Evolutionary conservation across 2,329 filamentous ascomycete species (phyloP).

Genomic region (Sporothrix dimorphospora): DNA sequence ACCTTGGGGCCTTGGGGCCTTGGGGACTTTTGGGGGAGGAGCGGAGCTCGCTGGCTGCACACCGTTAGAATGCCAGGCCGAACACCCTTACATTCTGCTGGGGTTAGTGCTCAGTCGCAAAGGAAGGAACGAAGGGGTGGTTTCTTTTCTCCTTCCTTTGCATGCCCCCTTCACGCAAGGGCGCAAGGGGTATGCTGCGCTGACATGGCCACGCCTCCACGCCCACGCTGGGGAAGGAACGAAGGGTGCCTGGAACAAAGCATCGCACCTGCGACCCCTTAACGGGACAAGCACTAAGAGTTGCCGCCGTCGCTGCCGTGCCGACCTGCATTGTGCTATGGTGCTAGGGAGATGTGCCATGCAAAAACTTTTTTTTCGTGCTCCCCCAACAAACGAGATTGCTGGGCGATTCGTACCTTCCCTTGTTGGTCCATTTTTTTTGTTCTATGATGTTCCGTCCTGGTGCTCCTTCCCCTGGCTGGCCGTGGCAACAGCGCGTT

Average conservation of each 20-base stretch:
- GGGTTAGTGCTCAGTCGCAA: constrained; percentile 10
- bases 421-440: constrained; percentile 30
- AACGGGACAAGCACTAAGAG: not conserved
- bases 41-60: not conserved
- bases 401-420: constrained; percentile 31
- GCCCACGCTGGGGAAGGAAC: not conserved
- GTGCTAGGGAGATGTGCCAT: constrained; percentile 2
- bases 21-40: not conserved
- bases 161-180: constrained; percentile 13
- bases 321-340: constrained; percentile 14
- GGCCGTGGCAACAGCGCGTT: constrained; percentile 16
- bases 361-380: constrained; percentile 18
- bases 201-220: constrained; percentile 12
- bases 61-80: not conserved
- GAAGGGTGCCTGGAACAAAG: not conserved
- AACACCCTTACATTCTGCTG: constrained; percentile 16
- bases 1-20: not conserved
- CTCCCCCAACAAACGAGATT: constrained; percentile 35
- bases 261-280: constrained; percentile 6
- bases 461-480: constrained; percentile 16
- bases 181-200: constrained; percentile 29
- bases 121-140: constrained; percentile 22
- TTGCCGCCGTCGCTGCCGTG: constrained; percentile 25
- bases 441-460: constrained; percentile 18
- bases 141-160: not conserved